Percentiles rank a stretch among this genome's conserved stretches.
Evolutionary conservation across 2,329 filamentous ascomycete species (phyloP).

Genomic region (Talaromyces albobiverticillius): DNA sequence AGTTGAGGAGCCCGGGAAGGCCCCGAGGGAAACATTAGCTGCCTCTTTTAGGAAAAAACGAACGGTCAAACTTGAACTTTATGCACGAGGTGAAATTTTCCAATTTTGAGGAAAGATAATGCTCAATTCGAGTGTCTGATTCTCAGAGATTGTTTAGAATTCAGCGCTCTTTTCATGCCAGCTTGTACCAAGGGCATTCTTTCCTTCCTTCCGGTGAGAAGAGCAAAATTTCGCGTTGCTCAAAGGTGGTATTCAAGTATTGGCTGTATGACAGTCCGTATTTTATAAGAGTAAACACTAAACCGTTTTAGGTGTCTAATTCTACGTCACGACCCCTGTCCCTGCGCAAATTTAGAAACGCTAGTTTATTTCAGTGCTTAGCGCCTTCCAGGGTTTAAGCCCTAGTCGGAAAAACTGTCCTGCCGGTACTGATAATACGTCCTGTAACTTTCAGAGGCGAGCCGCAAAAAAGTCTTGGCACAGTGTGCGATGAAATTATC

Average conservation of each 20-base stretch:
- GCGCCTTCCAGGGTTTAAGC: slow-evolving; percentile 8
- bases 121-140: not conserved
- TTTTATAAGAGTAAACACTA: not conserved
- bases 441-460: slow-evolving; percentile 16
- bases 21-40: slow-evolving; percentile 15
- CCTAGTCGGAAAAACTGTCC: slow-evolving; percentile 23
- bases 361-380: slow-evolving; percentile 1
- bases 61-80: not conserved
- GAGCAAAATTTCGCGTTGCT: not conserved
- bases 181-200: no score
- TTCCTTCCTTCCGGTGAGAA: no score
- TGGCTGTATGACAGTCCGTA: not conserved
- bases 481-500: slow-evolving; percentile 43
- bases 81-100: no score
- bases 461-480: slow-evolving; percentile 9
- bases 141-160: not conserved
- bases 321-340: no score
- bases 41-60: slow-evolving; percentile 11
- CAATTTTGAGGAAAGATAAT: not conserved
- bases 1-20: slow-evolving; percentile 10
- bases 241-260: not conserved
- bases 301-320: no score
- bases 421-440: slow-evolving; percentile 25
- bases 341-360: not conserved
- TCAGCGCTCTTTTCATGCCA: not conserved